Evolutionary conservation across 306 rosid genomes (phyloP).

Genomic region (Carpinus viminea): DNA sequence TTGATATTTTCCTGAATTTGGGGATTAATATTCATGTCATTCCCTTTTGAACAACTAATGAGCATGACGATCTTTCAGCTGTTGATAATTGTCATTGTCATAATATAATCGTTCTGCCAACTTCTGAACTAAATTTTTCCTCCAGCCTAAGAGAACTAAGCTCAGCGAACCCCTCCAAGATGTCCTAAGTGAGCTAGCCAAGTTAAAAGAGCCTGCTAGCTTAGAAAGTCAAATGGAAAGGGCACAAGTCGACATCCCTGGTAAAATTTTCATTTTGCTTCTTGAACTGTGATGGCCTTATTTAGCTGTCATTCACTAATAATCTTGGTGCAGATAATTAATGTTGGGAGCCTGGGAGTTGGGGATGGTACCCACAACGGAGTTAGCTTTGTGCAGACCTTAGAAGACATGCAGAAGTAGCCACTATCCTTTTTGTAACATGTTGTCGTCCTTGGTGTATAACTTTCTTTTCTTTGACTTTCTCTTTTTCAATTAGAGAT

Average conservation of each 20-base stretch:
- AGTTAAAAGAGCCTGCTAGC: constrained; percentile 37
- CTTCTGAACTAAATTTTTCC: constrained; percentile 17
- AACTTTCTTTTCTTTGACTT: not conserved
- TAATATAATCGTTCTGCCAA: not conserved
- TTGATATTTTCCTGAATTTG: not conserved
- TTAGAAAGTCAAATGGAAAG: constrained; percentile 4
- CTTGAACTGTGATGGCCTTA: constrained; percentile 1
- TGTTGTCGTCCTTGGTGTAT: not conserved
- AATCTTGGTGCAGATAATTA: constrained; percentile 24
- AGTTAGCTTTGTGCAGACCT: constrained; percentile 13
- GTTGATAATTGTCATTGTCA: not conserved
- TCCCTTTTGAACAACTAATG: not conserved
- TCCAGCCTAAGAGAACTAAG: constrained; percentile 54
- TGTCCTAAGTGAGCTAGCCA: constrained; percentile 55
- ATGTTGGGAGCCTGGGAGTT: not conserved
- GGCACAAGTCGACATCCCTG: constrained; percentile 23
- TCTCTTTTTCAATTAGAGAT: constrained; percentile 7
- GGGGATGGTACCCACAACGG: not conserved
- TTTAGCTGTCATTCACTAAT: constrained; percentile 9
- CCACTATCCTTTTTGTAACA: not conserved
- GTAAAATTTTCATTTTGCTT: constrained; percentile 27
- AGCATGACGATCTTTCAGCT: not conserved
- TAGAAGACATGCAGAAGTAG: constrained; percentile 10
- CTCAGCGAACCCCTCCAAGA: constrained; percentile 46
- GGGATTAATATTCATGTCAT: not conserved